phyloP scores from a whole-genome alignment of 768 basidiomycete species.

The Pilatotrama ljubarskyi region DNA sequence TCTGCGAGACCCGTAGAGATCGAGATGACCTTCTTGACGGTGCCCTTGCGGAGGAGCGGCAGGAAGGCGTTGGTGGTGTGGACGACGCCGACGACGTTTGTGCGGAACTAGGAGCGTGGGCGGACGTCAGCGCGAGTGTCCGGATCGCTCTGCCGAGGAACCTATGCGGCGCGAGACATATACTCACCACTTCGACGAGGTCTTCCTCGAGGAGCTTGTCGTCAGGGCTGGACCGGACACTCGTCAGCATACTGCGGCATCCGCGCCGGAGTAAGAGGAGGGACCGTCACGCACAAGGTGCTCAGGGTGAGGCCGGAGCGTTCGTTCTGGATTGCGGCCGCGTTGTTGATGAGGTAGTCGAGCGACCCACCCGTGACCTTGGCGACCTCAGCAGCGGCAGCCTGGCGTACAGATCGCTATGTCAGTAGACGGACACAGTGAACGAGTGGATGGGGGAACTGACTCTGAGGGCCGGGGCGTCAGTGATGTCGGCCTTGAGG shows the following conservation, averaged over 20 bases:
- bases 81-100: slow-evolving; percentile 40
- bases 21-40: slow-evolving; percentile 38
- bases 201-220: slow-evolving; percentile 27
- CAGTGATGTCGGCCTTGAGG: slow-evolving; percentile 39
- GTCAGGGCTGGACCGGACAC: slow-evolving; percentile 14
- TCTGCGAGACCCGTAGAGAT: slow-evolving; percentile 35
- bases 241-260: neutral
- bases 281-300: slow-evolving; percentile 25
- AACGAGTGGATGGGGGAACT: slow-evolving; percentile 1
- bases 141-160: neutral
- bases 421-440: too few species aligned
- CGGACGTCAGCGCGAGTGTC: neutral
- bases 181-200: slow-evolving; percentile 23
- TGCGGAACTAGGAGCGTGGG: slow-evolving; percentile 26
- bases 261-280: too few species aligned
- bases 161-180: too few species aligned
- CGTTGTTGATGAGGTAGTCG: slow-evolving; percentile 43
- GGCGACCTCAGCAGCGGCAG: slow-evolving; percentile 30
- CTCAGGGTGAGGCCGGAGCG: slow-evolving; percentile 16
- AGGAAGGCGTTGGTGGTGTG: slow-evolving; percentile 41
- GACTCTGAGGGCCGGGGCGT: slow-evolving; percentile 33
- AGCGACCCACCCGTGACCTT: slow-evolving; percentile 36
- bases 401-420: slow-evolving; percentile 11
- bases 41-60: slow-evolving; percentile 36
- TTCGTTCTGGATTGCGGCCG: slow-evolving; percentile 24